These are phyloP conservation scores for Pyrus communis DNA, from an alignment of 306 rosid species.

Conservation along the genomic window DNA sequence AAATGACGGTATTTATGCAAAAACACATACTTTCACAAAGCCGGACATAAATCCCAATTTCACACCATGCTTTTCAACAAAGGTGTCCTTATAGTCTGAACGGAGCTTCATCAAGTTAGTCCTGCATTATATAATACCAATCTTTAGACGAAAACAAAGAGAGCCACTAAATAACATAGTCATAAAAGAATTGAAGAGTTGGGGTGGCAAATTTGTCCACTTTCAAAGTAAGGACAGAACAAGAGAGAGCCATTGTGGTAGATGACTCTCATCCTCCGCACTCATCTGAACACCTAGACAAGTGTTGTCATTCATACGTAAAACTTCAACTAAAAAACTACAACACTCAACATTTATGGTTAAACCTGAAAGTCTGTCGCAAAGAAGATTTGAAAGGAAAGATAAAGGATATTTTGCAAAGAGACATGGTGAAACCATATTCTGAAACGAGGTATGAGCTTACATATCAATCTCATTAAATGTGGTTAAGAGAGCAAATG, in stretches of 20 bases:
- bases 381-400: background rate
- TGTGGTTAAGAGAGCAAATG: slow-evolving; percentile 61
- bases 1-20: background rate
- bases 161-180: background rate
- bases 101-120: slow-evolving; percentile 59
- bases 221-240: background rate
- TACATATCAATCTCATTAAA: slow-evolving; percentile 65
- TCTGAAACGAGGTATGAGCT: slow-evolving; percentile 5
- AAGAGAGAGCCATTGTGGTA: background rate
- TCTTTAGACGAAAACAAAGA: background rate
- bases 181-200: background rate
- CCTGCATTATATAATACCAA: slow-evolving; percentile 29
- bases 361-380: background rate
- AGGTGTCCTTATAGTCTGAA: slow-evolving; percentile 54
- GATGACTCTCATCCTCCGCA: background rate
- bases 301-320: background rate
- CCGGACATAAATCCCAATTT: slow-evolving; percentile 63
- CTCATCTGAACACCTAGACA: background rate
- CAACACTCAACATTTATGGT: background rate
- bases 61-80: slow-evolving; percentile 54
- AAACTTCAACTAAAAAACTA: background rate
- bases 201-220: background rate
- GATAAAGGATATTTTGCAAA: background rate
- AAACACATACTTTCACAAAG: slow-evolving; percentile 37
- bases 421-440: background rate